Conservation (phyloP, 1,284 basidiomycete genomes). For the Uromyces viciae-fabae region DNA sequence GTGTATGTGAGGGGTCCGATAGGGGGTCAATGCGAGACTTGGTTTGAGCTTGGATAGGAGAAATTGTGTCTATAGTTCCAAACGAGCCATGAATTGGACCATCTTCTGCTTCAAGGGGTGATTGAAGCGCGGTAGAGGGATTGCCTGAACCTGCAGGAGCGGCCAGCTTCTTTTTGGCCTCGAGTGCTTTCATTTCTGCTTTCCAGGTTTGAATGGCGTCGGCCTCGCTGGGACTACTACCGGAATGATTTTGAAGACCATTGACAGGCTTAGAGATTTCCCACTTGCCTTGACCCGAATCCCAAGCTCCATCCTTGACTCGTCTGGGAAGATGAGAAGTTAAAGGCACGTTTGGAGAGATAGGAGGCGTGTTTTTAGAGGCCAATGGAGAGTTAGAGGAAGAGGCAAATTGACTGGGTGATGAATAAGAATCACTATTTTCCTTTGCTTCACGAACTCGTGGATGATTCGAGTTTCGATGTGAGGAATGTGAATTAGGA, state of each 20-base stretch:
- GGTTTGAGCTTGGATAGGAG: not conserved
- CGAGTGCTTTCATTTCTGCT: conserved; percentile 45
- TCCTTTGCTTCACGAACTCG: conserved; percentile 25
- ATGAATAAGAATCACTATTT: not conserved
- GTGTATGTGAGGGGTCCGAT: not conserved
- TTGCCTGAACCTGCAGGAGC: conserved; percentile 3
- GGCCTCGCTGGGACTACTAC: conserved; percentile 26
- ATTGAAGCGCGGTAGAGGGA: not conserved
- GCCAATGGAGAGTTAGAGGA: not conserved
- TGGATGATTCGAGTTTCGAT: conserved; percentile 17
- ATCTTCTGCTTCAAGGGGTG: not conserved
- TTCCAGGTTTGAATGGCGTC: conserved; percentile 45
- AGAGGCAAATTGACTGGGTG: conserved; percentile 10
- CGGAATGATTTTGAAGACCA: not conserved
- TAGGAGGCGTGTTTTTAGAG: not conserved
- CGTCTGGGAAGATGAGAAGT: conserved; percentile 10
- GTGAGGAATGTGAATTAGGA: not conserved
- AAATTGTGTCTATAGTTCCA: not conserved
- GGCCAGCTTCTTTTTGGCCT: conserved; percentile 37
- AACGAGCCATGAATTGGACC: not conserved
- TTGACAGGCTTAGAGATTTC: conserved; percentile 19
- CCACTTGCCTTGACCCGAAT: conserved; percentile 44
- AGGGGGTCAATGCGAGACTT: conserved; percentile 1
- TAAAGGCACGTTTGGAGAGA: not conserved
- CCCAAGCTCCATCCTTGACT: conserved; percentile 43